Base-by-base conservation (phyloP, 2,329 filamentous ascomycete genomes). In the Fusarium siculi region DNA sequence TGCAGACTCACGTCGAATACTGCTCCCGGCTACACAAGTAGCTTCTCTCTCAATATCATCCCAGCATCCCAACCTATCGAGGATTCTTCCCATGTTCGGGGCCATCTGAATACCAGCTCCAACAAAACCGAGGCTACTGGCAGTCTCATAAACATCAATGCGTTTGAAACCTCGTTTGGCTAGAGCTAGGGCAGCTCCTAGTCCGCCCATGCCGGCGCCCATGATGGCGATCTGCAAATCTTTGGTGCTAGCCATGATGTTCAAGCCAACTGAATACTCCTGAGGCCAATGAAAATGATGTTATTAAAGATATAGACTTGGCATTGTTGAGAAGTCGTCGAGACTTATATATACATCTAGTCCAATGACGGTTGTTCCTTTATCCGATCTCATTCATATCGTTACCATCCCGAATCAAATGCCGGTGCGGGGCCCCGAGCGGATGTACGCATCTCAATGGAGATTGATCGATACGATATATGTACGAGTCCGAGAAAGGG, bases 41-140 rank as follows among this genome's bases (percentile, higher is more conserved):
- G 74, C 62, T 23, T 77, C 73, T 15, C 28, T 61, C 46, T 79
- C 73, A 70, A 96, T 93, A 21, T 87, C 85, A 23, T 87, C 82
- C 93, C 93, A 96, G 66, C 92, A 92, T 15, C 91, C 93, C 43
- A 95, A 83, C 19, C 87, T 85, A 78, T 94, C 91, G 18, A 96
- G 86, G 14, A 96, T 92, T 5, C 93, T 88, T 7, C 91, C 91
- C 87, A 96, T 93, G 74, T 96, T 97, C 1, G 93, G 93, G 1
- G 93, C 93, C 65, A 96, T 86, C 80, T 97, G 94, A 73, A 96
- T 96, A 9, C 94, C 94, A 3, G 94, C 94, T 30, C 94, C 94
- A 2, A 96, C 93, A 10, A 79, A 78, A 0, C 72, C 66, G 19
- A 80, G 73, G 16, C 61, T 68, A 23, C 74, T 67, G 14, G 70